Percentiles rank a stretch among this genome's conserved stretches.
These are phyloP conservation scores for Salmacisia buchloeana DNA, from an alignment of 1,284 basidiomycete genomes.

Conservation along the genomic window DNA sequence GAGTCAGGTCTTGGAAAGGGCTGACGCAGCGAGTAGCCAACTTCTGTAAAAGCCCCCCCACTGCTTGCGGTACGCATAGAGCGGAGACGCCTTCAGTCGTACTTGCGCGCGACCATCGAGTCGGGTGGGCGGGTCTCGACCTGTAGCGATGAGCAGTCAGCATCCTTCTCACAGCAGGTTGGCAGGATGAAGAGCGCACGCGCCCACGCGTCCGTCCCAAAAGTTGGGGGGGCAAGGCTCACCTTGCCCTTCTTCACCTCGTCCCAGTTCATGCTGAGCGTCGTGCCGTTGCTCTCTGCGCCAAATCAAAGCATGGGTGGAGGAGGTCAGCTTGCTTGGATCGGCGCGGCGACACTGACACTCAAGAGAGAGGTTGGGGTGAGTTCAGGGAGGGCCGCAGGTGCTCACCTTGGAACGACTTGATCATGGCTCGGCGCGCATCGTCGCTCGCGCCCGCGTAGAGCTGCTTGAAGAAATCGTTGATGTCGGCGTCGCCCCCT, in stretches of 20 bases:
- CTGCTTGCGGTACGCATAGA: not conserved
- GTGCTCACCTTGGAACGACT: slow-evolving; percentile 30
- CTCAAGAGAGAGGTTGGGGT: too few species aligned
- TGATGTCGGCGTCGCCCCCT: slow-evolving; percentile 30
- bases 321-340: too few species aligned
- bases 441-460: slow-evolving; percentile 46
- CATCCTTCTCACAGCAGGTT: too few species aligned
- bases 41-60: too few species aligned
- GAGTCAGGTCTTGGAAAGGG: too few species aligned
- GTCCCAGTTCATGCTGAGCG: slow-evolving; percentile 46
- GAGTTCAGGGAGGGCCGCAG: not conserved
- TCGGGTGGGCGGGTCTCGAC: slow-evolving; percentile 31
- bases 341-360: too few species aligned
- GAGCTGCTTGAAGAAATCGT: slow-evolving; percentile 46
- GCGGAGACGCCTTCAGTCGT: not conserved
- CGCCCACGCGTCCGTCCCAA: too few species aligned
- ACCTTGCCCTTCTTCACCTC: slow-evolving; percentile 32
- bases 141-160: too few species aligned
- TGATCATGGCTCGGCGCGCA: slow-evolving; percentile 47
- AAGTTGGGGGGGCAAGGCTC: too few species aligned
- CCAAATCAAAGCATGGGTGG: not conserved
- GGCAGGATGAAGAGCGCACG: too few species aligned
- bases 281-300: slow-evolving; percentile 41
- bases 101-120: slow-evolving; percentile 44
- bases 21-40: slow-evolving; percentile 2